Evolutionary conservation across 2,329 filamentous ascomycete species (phyloP).

Genomic region (Clarireedia sp.): DNA sequence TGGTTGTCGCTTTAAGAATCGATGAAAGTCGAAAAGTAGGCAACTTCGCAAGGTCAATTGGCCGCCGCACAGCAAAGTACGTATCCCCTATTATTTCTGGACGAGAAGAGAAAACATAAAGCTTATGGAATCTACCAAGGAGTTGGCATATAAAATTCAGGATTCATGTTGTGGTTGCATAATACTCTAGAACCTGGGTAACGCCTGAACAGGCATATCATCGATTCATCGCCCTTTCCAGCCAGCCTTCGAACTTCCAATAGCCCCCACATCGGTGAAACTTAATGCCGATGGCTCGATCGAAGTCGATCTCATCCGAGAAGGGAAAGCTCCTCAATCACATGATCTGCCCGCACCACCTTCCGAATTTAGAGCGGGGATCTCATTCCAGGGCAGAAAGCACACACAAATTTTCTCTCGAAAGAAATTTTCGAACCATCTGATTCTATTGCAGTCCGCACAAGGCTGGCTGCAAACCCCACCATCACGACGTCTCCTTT

Average conservation of each 20-base stretch:
- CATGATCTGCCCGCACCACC: background rate
- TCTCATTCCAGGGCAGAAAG: background rate
- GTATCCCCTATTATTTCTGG: background rate
- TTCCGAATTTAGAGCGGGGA: background rate
- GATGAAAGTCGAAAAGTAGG: too few relatives aligned
- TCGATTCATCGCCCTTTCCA: too few relatives aligned
- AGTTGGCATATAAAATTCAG: background rate
- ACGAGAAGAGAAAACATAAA: too few relatives aligned
- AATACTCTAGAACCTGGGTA: background rate
- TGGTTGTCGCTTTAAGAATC: background rate
- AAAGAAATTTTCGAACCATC: background rate
- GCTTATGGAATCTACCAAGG: background rate
- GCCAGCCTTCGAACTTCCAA: background rate
- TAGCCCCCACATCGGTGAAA: background rate
- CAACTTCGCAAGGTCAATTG: background rate
- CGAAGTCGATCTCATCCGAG: too few relatives aligned
- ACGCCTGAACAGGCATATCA: background rate
- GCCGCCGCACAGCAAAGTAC: too few relatives aligned
- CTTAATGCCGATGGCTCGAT: background rate
- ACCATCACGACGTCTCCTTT: constrained; percentile 25
- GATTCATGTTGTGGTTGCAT: background rate
- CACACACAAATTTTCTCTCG: background rate
- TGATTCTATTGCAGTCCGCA: constrained; percentile 12
- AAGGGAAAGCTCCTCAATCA: background rate
- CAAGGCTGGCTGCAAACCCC: constrained; percentile 15